Evolutionary conservation across 2,329 filamentous ascomycete genomes (phyloP).

Genomic region (Pleoardoris graminearum): DNA sequence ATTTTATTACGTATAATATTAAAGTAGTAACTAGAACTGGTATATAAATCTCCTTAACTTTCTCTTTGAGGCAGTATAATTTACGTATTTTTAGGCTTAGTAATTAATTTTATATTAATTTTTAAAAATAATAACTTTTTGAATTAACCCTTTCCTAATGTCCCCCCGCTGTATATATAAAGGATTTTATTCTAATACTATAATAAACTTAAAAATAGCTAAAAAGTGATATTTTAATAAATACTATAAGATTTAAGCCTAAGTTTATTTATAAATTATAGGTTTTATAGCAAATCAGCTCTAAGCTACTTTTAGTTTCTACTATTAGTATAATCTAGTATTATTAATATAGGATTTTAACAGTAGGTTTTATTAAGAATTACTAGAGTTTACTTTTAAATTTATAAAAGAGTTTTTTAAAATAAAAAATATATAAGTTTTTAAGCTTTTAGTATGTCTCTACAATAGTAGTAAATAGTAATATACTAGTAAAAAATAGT

Average conservation of each 20-base stretch:
- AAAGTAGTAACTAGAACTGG: too few species aligned
- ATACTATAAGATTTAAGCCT: conserved; percentile 12
- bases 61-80: too few species aligned
- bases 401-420: conserved; percentile 11
- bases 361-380: conserved; percentile 14
- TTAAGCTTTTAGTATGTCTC: neutral
- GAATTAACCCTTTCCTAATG: too few species aligned
- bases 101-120: too few species aligned
- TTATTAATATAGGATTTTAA: conserved; percentile 17
- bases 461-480: neutral
- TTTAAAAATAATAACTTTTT: too few species aligned
- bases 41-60: too few species aligned
- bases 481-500: conserved; percentile 20
- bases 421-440: neutral
- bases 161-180: too few species aligned
- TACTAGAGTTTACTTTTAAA: conserved; percentile 20
- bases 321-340: conserved; percentile 18
- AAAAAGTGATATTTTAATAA: conserved; percentile 12
- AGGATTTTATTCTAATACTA: conserved; percentile 17
- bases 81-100: too few species aligned
- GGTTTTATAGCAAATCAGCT: conserved; percentile 15
- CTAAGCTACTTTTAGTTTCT: conserved; percentile 11
- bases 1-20: too few species aligned
- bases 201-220: conserved; percentile 14
- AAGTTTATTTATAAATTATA: conserved; percentile 17